Conservation (phyloP, 1,284 basidiomycete genomes). For the Wallemia mellicola region DNA sequence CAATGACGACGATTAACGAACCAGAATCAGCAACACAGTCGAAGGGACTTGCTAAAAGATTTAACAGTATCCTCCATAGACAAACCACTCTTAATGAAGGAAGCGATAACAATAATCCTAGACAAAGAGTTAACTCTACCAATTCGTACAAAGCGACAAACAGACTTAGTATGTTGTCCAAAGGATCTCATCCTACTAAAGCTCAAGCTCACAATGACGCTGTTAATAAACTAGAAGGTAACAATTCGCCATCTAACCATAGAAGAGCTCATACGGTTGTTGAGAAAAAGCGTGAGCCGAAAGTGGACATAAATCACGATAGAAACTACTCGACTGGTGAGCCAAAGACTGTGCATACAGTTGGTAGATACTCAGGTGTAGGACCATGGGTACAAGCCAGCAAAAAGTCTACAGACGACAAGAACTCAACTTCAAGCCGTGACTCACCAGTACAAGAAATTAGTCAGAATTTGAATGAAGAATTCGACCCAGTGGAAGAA, state of each 20-base stretch:
- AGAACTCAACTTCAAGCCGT: background rate
- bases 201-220: background rate
- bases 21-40: background rate
- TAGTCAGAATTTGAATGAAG: background rate
- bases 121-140: background rate
- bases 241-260: background rate
- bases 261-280: background rate
- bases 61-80: background rate
- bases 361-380: background rate
- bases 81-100: background rate
- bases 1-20: background rate
- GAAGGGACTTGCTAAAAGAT: background rate
- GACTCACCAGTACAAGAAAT: background rate
- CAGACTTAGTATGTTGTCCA: background rate
- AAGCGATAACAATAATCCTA: background rate
- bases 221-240: background rate
- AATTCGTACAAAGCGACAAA: background rate
- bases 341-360: background rate
- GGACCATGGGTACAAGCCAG: background rate
- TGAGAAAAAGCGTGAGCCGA: background rate
- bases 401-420: too few species aligned
- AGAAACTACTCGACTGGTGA: background rate
- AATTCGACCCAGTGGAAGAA: background rate
- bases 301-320: background rate
- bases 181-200: too few species aligned